phyloP scores from a whole-genome alignment of 257 asterid species.

The Solanum piurae region DNA sequence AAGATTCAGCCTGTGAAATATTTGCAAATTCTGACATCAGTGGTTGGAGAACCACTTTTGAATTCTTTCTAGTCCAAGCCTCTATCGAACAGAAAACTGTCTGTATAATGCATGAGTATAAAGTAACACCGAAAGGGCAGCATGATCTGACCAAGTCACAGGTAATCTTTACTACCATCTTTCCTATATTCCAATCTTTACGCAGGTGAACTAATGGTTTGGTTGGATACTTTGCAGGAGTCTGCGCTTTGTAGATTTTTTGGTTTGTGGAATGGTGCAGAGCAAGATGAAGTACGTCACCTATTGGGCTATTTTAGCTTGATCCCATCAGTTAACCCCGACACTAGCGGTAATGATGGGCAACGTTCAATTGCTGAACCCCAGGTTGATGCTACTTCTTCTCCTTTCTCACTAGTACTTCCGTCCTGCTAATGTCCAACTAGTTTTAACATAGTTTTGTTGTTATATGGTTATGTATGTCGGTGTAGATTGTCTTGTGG shows the following conservation, averaged over 20 bases:
- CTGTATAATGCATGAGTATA: conserved; percentile 61
- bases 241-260: conserved; percentile 46
- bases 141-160: conserved; percentile 12
- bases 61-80: conserved; percentile 31
- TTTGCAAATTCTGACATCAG: conserved; percentile 21
- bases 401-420: not conserved
- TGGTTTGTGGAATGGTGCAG: conserved; percentile 4
- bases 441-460: not conserved
- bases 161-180: conserved; percentile 21
- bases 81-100: conserved; percentile 23
- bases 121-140: conserved; percentile 15
- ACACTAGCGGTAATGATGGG: not conserved
- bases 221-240: conserved; percentile 47
- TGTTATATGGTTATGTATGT: not conserved
- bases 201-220: conserved; percentile 18
- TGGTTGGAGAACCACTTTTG: conserved; percentile 54
- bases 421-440: not conserved
- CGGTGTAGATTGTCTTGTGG: not conserved
- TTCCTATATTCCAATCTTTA: not conserved
- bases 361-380: conserved; percentile 10
- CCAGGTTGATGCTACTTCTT: conserved; percentile 26
- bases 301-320: not conserved
- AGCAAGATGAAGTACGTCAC: not conserved
- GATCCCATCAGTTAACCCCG: conserved; percentile 7
- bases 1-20: conserved; percentile 34